A percentile compares a stretch with the other conserved stretches of the same genome.
phyloP scores from a whole-genome alignment of 163 green algal species.

The Dunaliella salina region DNA sequence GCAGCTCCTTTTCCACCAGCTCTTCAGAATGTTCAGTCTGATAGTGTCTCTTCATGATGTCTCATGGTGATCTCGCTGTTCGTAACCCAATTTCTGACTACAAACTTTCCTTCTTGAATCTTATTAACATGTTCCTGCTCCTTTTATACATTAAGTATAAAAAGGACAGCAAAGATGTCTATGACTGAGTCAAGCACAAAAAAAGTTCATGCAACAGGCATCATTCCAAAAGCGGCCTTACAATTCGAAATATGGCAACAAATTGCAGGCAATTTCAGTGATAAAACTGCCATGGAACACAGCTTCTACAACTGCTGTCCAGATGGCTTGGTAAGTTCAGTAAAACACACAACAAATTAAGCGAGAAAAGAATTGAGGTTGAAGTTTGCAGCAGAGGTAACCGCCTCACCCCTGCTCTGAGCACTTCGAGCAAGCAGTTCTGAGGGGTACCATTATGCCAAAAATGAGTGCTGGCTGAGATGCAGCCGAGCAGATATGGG shows the following conservation, averaged over 20 bases:
- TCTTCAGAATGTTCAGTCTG: too few species aligned
- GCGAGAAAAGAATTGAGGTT: not conserved
- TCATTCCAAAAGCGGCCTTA: not conserved
- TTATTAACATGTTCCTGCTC: not conserved
- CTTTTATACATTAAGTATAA: not conserved
- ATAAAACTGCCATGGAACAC: not conserved
- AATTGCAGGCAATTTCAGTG: not conserved
- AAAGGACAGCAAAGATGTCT: not conserved
- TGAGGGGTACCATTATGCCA: not conserved
- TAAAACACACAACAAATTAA: not conserved
- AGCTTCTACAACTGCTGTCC: not conserved
- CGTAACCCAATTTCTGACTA: too few species aligned
- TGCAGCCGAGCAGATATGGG: not conserved
- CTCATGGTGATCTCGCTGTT: too few species aligned
- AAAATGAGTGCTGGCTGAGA: not conserved
- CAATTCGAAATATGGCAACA: not conserved
- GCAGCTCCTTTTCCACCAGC: too few species aligned
- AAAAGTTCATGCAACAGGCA: too few species aligned
- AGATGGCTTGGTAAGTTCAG: too few species aligned
- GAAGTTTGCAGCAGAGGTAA: not conserved
- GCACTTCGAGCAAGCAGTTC: not conserved
- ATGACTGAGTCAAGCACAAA: too few species aligned
- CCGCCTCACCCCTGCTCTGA: not conserved
- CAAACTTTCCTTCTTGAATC: not conserved
- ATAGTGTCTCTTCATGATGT: too few species aligned